Evolutionary conservation across 1,284 basidiomycete species (phyloP), one percentile per base, ranked within the genome.

Genomic region (Heimioporus punctisporus): DNA sequence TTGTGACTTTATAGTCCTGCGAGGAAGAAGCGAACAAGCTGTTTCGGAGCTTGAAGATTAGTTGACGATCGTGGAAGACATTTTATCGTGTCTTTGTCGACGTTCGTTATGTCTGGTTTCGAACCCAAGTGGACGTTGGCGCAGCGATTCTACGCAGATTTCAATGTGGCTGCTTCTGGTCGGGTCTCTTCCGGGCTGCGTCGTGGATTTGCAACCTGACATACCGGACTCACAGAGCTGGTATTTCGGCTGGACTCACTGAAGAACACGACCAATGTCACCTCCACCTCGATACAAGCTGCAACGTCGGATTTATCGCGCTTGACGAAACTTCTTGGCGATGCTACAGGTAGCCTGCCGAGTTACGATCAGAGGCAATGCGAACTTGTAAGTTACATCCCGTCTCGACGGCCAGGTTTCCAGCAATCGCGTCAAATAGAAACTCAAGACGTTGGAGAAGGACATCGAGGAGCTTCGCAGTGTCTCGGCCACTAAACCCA

Each of bases 341-440:
- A 84, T 63, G 86, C 84, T 8, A 82, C 81, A 9, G 75, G 78
- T 5, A 82, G 77, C 54, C 72, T 93, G 40, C 88, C 91, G 6
- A 74, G 80, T 41, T 92, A 90, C 65, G 90, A 92, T 68, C 89
- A 89, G 64, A 77, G 85, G 55, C 84, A 84, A 60, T 89, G 80
- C 62, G 87, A 90, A 62, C 69, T 75, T 60, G 91, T 92, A 60
- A 56, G 85, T 76, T 28, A 24, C 46, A 17, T 17, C 19, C 26
- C 42, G 12, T 43, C 9, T 45, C 28, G 30, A 50, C 15, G 12
- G 24, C 23, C 43, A 45, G 10, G 15, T 44, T 44, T 50, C 47
- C 48, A 40, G 44, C 65, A 53, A 66, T 58, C 46, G 30, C 21
- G 48, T 56, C 42, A 46, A 48, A 43, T 55, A 89, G 89, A 83